Evolutionary conservation across 441 rosid species (phyloP).

Genomic region (Adansonia gregorii): DNA sequence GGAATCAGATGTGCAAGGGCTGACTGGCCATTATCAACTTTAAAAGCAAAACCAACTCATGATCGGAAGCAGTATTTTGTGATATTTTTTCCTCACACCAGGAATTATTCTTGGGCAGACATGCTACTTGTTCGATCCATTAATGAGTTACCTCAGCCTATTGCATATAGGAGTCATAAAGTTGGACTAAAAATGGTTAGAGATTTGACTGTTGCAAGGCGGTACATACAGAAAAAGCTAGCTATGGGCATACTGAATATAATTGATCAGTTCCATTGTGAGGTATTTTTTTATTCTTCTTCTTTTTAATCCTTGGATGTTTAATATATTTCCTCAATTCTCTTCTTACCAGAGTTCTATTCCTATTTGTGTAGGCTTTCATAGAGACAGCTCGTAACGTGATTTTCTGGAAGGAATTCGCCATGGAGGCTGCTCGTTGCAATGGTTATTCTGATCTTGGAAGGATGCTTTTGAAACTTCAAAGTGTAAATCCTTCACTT

Average conservation of each 20-base stretch:
- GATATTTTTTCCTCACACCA: conserved; percentile 87
- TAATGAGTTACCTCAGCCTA: conserved; percentile 84
- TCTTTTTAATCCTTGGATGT: conserved; percentile 18
- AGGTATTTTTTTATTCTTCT: conserved; percentile 48
- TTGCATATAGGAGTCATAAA: conserved; percentile 76
- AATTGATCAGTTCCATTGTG: conserved; percentile 79
- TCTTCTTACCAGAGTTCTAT: conserved; percentile 23
- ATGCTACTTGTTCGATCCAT: conserved; percentile 81
- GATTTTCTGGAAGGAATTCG: conserved; percentile 87
- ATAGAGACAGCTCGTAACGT: conserved; percentile 74
- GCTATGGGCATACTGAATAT: conserved; percentile 89
- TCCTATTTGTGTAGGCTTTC: conserved; percentile 66
- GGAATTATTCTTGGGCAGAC: conserved; percentile 99
- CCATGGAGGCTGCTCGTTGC: conserved; percentile 81
- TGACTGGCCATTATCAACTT: conserved; percentile 92
- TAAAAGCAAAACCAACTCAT: conserved; percentile 92
- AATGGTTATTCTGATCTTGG: conserved; percentile 84
- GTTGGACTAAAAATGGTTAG: conserved; percentile 80
- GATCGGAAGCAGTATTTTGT: conserved; percentile 92
- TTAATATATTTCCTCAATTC: conserved; percentile 12
- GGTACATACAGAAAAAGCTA: conserved; percentile 83
- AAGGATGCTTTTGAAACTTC: conserved; percentile 88
- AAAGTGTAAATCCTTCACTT: conserved; percentile 54
- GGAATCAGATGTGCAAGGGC: conserved; percentile 94
- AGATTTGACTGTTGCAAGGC: conserved; percentile 81